These are phyloP conservation scores for Acacia confusa DNA, from an alignment of 306 rosid species.

Conservation along the genomic window DNA sequence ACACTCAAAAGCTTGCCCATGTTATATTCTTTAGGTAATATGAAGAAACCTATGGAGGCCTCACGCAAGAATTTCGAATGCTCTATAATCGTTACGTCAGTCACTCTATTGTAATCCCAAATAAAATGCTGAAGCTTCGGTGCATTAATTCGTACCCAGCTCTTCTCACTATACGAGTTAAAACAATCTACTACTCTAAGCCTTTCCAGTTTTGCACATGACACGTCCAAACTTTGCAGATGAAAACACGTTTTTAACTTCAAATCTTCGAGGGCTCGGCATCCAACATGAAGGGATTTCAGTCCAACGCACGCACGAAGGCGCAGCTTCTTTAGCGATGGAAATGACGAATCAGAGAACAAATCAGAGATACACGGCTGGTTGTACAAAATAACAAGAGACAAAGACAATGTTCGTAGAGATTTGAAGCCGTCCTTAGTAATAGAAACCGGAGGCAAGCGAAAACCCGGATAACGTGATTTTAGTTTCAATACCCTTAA, in stretches of 20 bases:
- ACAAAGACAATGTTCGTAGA: constrained; percentile 51
- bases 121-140: constrained; percentile 43
- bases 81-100: constrained; percentile 39
- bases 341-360: constrained; percentile 58
- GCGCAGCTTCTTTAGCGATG: constrained; percentile 50
- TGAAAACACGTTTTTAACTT: constrained; percentile 53
- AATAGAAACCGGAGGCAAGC: constrained; percentile 65
- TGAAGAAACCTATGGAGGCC: constrained; percentile 52
- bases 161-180: constrained; percentile 40
- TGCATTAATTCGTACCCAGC: constrained; percentile 54
- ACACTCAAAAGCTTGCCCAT: constrained; percentile 54
- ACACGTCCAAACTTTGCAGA: constrained; percentile 55
- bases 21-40: constrained; percentile 35
- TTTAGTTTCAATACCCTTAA: constrained; percentile 48
- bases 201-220: constrained; percentile 41
- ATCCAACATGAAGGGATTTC: constrained; percentile 47
- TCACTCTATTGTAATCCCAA: constrained; percentile 61
- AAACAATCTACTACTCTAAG: constrained; percentile 55
- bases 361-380: constrained; percentile 60
- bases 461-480: constrained; percentile 57
- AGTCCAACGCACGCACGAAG: constrained; percentile 58
- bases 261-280: constrained; percentile 52
- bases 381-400: constrained; percentile 39
- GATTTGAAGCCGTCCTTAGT: constrained; percentile 56
- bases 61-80: constrained; percentile 41